Evolutionary conservation across 2,329 filamentous ascomycete genomes (phyloP), one percentile per base, ranked within the genome.

Genomic region (Emmonsiellopsis sp.): DNA sequence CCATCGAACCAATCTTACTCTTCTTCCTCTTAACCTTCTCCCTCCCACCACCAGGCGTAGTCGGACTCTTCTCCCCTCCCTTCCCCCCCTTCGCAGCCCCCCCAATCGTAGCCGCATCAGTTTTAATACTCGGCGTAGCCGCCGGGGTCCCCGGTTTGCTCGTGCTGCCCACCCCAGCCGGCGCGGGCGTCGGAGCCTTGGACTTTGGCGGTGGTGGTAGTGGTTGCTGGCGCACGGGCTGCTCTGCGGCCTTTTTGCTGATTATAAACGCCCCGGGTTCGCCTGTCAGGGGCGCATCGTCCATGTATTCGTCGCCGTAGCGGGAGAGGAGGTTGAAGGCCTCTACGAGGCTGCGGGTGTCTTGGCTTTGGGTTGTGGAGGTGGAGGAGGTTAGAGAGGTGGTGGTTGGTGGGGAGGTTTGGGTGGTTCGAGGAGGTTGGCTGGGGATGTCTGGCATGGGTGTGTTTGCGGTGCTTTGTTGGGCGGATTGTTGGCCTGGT

Each of bases 191-290:
- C 8, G 52, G 50, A 11, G 49, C 48, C 1, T 44, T 52, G 13
- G 57, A 56, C 26, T 38, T 20, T 34, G 49, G 38, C 32, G 50
- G 55, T 16, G 26, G 42, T 40, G 47, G 26, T 38, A 46, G 38
- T 34, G 8, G 30, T 41, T 44, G 34, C 20, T 16, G 54, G 47
- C 30, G 48, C 32, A 31, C 46, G 35, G 35, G 55, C 52, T 8
- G 59, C 61, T 13, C 51, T 41, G 55, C 38, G 9, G 49, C 30
- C 35, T 54, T 44, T 16, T 70, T 73, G 6, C 75, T 74, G 58
- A 84, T 75, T 52, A 81, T 78, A 59, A 85, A 84, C 4, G 76
- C 76, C 32, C 82, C 82, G 0, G 83, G 82, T 62, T 85, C 82
- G 47, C 82, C 82, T 7, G 78, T 71, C 11, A 85, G 67, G 0